Evolutionary conservation across 768 basidiomycete genomes (phyloP), one percentile per base, ranked within the genome.

Genomic region (Lentinula guzmanii): DNA sequence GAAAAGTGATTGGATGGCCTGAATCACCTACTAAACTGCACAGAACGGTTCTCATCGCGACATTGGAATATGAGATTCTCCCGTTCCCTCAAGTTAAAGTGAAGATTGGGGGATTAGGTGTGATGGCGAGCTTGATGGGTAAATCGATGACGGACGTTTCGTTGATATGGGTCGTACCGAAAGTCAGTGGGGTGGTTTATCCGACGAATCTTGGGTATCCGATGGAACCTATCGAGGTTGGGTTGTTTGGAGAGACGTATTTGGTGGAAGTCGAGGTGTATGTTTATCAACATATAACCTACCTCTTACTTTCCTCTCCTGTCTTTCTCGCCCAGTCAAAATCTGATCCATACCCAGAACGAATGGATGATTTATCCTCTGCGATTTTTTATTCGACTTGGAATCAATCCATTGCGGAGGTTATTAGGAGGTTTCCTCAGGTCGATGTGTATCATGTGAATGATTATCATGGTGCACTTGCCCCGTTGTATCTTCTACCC

Each of bases 131-230:
- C 73, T 79, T 97, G 39, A 97, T 97, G 95, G 95, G 95, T 65
- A 97, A 96, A 74, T 94, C 95, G 5, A 97, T 97, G 95, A 91
- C 90, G 52, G 95, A 97, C 70, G 95, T 96, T 58, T 95, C 96
- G 71, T 77, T 97, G 50, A 78, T 97, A 61, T 97, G 95, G 95
- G 88, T 97, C 53, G 70, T 95, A 16, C 95, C 95, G 50, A 97
- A 97, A 70, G 95, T 97, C 66, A 94, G 94, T 75, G 95, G 96
- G 68, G 65, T 97, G 11, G 94, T 95, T 53, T 97, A 97, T 69
- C 95, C 95, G 34, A 82, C 86, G 5, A 39, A 39, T 1, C 37
- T 39, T 43, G 95, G 94, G 24, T 94, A 96, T 1, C 91, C 91
- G 46, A 89, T 90, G 1, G 93, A 96, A 60, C 95, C 95, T 2